These are phyloP conservation scores for Suhomyces pyralidae DNA, from an alignment of 805 yeast genomes.

Conservation along the genomic window DNA sequence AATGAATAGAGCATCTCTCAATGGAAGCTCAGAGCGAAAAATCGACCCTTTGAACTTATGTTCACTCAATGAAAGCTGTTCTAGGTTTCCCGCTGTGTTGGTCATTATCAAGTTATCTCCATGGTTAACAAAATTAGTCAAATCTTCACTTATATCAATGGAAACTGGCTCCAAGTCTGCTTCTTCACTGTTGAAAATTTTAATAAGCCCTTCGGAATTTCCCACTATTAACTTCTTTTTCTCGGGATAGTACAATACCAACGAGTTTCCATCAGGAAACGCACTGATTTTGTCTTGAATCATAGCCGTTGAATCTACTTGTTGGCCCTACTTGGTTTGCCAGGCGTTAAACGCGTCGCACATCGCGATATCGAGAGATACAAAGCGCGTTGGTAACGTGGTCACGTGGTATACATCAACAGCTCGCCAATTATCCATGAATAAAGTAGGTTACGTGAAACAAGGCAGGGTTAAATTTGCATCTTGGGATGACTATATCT, in stretches of 20 bases:
- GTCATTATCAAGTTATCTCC: conserved; percentile 29
- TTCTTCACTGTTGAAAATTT: conserved; percentile 45
- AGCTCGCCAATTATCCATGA: not conserved
- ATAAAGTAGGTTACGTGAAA: not conserved
- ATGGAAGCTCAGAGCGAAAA: conserved; percentile 43
- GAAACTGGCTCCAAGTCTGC: conserved; percentile 62
- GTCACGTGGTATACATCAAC: not conserved
- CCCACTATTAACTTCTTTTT: conserved; percentile 44
- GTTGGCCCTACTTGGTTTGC: not conserved
- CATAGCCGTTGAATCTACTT: conserved; percentile 4
- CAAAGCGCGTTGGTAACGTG: not conserved
- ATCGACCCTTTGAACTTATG: conserved; percentile 33
- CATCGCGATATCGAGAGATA: not conserved
- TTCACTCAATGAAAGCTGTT: conserved; percentile 32
- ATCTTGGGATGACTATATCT: not conserved
- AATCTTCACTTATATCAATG: conserved; percentile 47
- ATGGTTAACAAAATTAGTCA: conserved; percentile 39
- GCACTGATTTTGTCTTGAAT: conserved; percentile 26
- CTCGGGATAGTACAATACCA: conserved; percentile 22
- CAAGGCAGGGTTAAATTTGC: not conserved
- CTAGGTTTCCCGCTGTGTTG: conserved; percentile 43
- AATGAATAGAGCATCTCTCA: conserved; percentile 54
- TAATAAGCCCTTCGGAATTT: conserved; percentile 53
- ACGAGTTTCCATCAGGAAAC: conserved; percentile 41
- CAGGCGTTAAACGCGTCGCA: not conserved